Conservation (phyloP, 1,139 yeast species). For the Candida anutae region DNA sequence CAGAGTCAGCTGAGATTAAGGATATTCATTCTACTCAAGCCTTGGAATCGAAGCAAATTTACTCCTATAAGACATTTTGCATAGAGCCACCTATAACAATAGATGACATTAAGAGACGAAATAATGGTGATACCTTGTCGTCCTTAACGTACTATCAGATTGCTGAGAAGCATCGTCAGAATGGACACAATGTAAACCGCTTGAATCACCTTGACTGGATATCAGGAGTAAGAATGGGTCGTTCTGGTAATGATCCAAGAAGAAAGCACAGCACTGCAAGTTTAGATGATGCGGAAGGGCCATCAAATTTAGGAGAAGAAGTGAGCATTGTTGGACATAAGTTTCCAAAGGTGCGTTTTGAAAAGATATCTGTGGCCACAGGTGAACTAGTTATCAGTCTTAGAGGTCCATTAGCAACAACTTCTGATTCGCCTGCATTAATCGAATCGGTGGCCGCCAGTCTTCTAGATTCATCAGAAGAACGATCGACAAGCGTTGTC, state of each 20-base stretch:
- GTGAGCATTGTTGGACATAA: slow-evolving; percentile 84
- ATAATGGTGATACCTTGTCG: slow-evolving; percentile 30
- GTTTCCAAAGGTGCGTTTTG: slow-evolving; percentile 81
- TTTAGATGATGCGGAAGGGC: slow-evolving; percentile 36
- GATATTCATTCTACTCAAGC: background rate
- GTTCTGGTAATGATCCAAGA: slow-evolving; percentile 29
- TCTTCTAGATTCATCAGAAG: slow-evolving; percentile 1
- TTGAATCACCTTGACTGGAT: slow-evolving; percentile 83
- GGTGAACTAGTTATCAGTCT: slow-evolving; percentile 72
- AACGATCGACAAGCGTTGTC: slow-evolving; percentile 1
- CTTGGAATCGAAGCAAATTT: slow-evolving; percentile 2
- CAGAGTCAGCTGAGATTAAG: slow-evolving; percentile 5
- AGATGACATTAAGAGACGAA: slow-evolving; percentile 23
- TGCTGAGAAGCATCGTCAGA: slow-evolving; percentile 21
- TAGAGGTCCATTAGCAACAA: slow-evolving; percentile 62
- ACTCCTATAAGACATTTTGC: slow-evolving; percentile 29
- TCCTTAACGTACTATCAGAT: slow-evolving; percentile 28
- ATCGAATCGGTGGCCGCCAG: background rate
- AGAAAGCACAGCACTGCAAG: slow-evolving; percentile 10
- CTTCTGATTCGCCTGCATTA: slow-evolving; percentile 1
- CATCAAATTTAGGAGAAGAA: slow-evolving; percentile 81
- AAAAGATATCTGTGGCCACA: slow-evolving; percentile 78
- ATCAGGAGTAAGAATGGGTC: slow-evolving; percentile 80
- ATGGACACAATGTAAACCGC: slow-evolving; percentile 22
- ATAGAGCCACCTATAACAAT: slow-evolving; percentile 32